phyloP scores from a whole-genome alignment of 192 early-diverging fungal species.

The Gaertneriomyces semiglobifer region DNA sequence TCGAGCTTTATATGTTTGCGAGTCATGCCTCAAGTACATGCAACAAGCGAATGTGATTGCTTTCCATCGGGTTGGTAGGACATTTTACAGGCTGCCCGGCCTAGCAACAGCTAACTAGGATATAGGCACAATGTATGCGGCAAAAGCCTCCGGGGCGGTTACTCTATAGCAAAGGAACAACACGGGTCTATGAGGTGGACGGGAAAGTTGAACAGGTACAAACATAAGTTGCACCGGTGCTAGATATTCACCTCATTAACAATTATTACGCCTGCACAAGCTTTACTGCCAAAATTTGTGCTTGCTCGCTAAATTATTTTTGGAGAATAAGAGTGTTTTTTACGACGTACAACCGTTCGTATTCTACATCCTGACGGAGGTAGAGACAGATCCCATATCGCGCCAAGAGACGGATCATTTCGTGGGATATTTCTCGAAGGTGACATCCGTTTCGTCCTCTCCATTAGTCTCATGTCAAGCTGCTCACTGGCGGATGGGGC shows the following conservation, averaged over 20 bases:
- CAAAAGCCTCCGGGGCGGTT: slow-evolving; percentile 65
- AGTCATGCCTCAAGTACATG: slow-evolving; percentile 87
- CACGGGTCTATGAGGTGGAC: slow-evolving; percentile 79
- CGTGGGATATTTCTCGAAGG: slow-evolving; percentile 92
- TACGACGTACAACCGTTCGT: slow-evolving; percentile 85
- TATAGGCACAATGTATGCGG: slow-evolving; percentile 60
- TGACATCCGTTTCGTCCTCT: slow-evolving; percentile 24
- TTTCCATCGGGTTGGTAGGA: slow-evolving; percentile 56
- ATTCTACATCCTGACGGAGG: slow-evolving; percentile 77
- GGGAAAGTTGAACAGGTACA: slow-evolving; percentile 70
- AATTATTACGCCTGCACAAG: slow-evolving; percentile 25
- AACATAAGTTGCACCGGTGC: not conserved
- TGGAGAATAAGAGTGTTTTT: slow-evolving; percentile 90
- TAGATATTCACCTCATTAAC: slow-evolving; percentile 8
- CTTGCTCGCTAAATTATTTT: slow-evolving; percentile 82
- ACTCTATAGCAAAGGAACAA: slow-evolving; percentile 65
- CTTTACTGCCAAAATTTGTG: slow-evolving; percentile 91
- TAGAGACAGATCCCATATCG: not conserved
- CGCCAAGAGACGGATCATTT: slow-evolving; percentile 47
- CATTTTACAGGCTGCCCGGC: not conserved
- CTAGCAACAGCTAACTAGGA: not conserved
- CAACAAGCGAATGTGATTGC: slow-evolving; percentile 50
- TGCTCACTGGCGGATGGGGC: slow-evolving; percentile 2
- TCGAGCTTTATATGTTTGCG: slow-evolving; percentile 75
- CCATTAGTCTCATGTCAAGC: not conserved